Evolutionary conservation across 768 basidiomycete genomes (phyloP).

Genomic region (Lentinula edodes): DNA sequence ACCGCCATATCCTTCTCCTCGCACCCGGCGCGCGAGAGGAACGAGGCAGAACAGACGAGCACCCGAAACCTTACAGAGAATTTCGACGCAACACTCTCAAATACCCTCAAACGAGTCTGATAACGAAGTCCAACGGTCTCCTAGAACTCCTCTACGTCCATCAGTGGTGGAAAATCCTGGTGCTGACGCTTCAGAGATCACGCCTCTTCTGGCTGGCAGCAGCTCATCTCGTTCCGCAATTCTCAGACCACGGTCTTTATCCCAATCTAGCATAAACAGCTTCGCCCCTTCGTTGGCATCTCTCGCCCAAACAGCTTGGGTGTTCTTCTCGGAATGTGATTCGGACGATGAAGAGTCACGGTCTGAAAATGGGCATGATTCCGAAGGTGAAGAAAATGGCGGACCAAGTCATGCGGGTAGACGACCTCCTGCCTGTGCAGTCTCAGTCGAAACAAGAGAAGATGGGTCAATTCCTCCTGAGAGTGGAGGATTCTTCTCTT

Average conservation of each 20-base stretch:
- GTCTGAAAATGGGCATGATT: neutral
- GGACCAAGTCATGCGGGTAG: neutral
- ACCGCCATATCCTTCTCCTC: conserved; percentile 57
- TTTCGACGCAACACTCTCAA: conserved; percentile 21
- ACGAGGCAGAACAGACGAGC: conserved; percentile 20
- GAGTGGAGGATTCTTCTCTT: conserved; percentile 21
- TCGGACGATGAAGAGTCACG: conserved; percentile 18
- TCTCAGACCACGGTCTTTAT: conserved; percentile 49
- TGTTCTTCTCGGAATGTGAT: conserved; percentile 56
- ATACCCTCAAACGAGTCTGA: conserved; percentile 23
- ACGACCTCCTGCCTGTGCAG: neutral
- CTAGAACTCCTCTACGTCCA: conserved; percentile 17
- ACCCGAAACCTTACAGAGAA: conserved; percentile 3
- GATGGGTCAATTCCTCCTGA: neutral
- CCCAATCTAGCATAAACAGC: conserved; percentile 49
- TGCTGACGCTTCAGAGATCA: conserved; percentile 36
- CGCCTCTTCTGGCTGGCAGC: conserved; percentile 36
- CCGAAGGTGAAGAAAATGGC: conserved; percentile 5
- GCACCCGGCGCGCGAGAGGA: conserved; percentile 30
- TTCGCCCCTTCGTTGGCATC: conserved; percentile 64
- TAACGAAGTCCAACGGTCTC: conserved; percentile 24
- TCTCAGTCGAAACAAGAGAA: neutral
- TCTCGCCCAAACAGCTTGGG: conserved; percentile 62
- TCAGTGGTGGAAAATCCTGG: conserved; percentile 18
- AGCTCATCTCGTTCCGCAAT: conserved; percentile 17